Evolutionary conservation across 129 eudicot species (phyloP).

Genomic region (Rutidosis leptorrhynchoides): DNA sequence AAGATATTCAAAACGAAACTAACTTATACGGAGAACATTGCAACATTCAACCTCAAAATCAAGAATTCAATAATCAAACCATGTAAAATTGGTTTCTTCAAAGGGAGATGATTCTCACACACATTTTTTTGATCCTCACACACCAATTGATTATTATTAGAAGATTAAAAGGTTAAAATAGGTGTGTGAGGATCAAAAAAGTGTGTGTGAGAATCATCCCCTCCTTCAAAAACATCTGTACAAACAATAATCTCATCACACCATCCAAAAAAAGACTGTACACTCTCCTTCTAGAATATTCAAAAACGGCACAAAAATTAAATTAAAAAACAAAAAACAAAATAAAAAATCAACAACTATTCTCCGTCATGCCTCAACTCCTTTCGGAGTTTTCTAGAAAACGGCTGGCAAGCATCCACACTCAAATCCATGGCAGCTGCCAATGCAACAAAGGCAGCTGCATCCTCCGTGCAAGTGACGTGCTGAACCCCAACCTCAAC

Average conservation of each 20-base stretch:
- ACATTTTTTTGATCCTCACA: no score
- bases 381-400: constrained; percentile 69
- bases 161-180: no score
- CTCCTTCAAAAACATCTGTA: constrained; percentile 18
- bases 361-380: constrained; percentile 59
- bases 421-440: constrained; percentile 86
- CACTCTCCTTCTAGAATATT: constrained; percentile 31
- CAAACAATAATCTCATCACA: constrained; percentile 28
- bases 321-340: neutral
- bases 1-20: no score
- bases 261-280: constrained; percentile 30
- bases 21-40: neutral
- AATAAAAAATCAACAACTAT: no score
- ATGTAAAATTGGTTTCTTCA: constrained; percentile 12
- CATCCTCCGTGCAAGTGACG: constrained; percentile 87
- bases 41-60: neutral
- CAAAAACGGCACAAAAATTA: constrained; percentile 11
- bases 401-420: constrained; percentile 69
- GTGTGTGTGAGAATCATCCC: no score
- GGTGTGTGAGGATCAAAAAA: no score
- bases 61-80: constrained; percentile 14
- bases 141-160: no score
- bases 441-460: constrained; percentile 77
- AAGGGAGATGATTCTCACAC: no score
- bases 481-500: constrained; percentile 85